Percentiles rank a stretch among this genome's conserved stretches.
phyloP scores from a whole-genome alignment of 2,329 filamentous ascomycete genomes.

The Calonectria pseudoreteaudii region DNA sequence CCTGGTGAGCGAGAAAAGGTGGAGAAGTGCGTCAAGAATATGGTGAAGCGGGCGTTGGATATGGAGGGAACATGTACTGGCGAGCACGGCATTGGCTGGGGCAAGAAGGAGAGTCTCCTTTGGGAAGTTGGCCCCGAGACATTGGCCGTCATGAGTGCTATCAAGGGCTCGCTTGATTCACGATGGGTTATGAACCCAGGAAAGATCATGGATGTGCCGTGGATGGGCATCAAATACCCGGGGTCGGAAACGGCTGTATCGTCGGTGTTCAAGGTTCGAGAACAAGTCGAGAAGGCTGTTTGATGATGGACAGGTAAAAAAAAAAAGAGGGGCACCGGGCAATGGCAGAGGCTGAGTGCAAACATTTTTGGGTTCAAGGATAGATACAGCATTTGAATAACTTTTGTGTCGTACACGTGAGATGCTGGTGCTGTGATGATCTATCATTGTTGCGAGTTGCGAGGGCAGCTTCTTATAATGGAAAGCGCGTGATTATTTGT shows the following conservation, averaged over 20 bases:
- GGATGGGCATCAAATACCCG: constrained; percentile 41
- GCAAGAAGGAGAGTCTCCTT: constrained; percentile 84
- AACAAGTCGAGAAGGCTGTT: constrained; percentile 14
- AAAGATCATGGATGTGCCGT: constrained; percentile 84
- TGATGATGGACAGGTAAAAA: constrained; percentile 5
- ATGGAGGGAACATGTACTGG: constrained; percentile 96
- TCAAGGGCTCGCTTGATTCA: constrained; percentile 87
- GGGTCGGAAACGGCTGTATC: constrained; percentile 37
- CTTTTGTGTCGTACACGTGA: background rate
- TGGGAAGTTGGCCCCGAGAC: constrained; percentile 86
- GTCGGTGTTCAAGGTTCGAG: constrained; percentile 31
- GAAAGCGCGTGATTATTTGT: background rate
- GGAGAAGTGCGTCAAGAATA: constrained; percentile 85
- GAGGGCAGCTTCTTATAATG: background rate
- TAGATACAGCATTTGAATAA: background rate
- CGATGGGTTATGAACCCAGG: constrained; percentile 92
- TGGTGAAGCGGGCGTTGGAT: constrained; percentile 89
- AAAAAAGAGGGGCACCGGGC: background rate
- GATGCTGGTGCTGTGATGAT: background rate
- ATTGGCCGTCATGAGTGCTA: constrained; percentile 83
- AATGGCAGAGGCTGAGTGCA: background rate
- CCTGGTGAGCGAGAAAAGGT: constrained; percentile 79
- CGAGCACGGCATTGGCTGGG: constrained; percentile 87
- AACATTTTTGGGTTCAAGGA: no score
- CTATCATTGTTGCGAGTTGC: no score